phyloP scores from a whole-genome alignment of 2,329 filamentous ascomycete species.

The Aspergillus fumigatiaffinis region DNA sequence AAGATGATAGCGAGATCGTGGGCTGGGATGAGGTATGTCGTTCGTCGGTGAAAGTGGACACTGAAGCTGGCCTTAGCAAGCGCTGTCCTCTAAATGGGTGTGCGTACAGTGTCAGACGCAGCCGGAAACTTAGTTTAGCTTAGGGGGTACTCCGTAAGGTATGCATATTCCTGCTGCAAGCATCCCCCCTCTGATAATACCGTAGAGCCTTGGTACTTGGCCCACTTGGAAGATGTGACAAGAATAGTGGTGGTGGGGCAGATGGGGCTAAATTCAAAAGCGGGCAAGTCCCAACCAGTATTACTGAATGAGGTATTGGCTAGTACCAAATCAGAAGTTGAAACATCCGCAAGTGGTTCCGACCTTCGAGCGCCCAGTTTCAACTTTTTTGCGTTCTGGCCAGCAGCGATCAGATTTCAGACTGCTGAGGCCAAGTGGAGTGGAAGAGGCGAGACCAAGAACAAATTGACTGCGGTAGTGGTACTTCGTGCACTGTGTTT shows the following conservation, averaged over 20 bases:
- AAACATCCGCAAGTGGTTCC: neutral
- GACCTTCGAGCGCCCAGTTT: neutral
- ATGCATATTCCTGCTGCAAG: neutral
- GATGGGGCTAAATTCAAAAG: neutral
- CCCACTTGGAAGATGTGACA: neutral
- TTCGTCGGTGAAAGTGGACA: slow-evolving; percentile 4
- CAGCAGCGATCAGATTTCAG: neutral
- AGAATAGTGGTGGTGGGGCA: neutral
- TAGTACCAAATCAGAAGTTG: neutral
- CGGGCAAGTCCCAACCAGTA: neutral
- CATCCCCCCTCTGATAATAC: neutral
- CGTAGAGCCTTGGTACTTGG: neutral
- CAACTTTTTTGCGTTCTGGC: neutral
- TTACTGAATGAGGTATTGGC: neutral
- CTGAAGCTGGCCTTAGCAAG: neutral
- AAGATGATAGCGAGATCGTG: slow-evolving; percentile 11
- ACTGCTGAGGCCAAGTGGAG: too few species aligned
- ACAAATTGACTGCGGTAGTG: too few species aligned
- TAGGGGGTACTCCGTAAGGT: neutral
- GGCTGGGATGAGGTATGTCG: slow-evolving; percentile 10
- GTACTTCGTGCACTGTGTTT: too few species aligned
- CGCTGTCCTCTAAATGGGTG: neutral
- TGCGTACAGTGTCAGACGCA: neutral
- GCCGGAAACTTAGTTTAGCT: neutral
- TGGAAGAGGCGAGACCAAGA: too few species aligned